phyloP scores from a whole-genome alignment of 345 rosid genomes.

The Arabidopsis thaliana region DNA sequence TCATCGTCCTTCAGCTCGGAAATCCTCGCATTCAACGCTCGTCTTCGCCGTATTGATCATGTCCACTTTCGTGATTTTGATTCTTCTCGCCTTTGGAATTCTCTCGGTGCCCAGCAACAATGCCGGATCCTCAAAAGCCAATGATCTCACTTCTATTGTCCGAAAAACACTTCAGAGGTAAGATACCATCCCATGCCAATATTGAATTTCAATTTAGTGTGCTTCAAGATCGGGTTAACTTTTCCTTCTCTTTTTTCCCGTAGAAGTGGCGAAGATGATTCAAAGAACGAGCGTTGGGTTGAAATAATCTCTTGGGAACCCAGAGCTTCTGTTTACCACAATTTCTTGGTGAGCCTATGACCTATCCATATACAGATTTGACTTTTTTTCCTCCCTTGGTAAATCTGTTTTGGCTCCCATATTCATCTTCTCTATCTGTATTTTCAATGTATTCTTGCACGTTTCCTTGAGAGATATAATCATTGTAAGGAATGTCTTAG shows the following conservation, averaged over 20 bases:
- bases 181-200: background rate
- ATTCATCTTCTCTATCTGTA: background rate
- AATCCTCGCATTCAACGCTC: constrained; percentile 62
- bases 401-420: constrained; percentile 3
- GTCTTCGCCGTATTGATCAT: constrained; percentile 57
- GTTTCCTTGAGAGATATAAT: background rate
- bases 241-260: background rate
- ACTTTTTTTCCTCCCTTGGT: background rate
- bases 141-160: constrained; percentile 78
- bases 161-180: constrained; percentile 55
- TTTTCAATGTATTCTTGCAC: background rate
- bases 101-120: constrained; percentile 70
- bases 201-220: background rate
- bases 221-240: background rate
- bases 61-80: constrained; percentile 65
- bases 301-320: constrained; percentile 98
- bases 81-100: constrained; percentile 78
- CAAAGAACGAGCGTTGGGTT: constrained; percentile 69
- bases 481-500: background rate
- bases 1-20: constrained; percentile 61
- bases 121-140: constrained; percentile 54
- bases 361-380: constrained; percentile 4
- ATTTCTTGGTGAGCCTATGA: constrained; percentile 71
- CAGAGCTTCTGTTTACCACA: constrained; percentile 81
- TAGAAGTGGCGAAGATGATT: constrained; percentile 56